Percentiles rank a stretch among this genome's conserved stretches.
phyloP scores from a whole-genome alignment of 2,329 filamentous ascomycete genomes.

The Sporothrix mexicana region DNA sequence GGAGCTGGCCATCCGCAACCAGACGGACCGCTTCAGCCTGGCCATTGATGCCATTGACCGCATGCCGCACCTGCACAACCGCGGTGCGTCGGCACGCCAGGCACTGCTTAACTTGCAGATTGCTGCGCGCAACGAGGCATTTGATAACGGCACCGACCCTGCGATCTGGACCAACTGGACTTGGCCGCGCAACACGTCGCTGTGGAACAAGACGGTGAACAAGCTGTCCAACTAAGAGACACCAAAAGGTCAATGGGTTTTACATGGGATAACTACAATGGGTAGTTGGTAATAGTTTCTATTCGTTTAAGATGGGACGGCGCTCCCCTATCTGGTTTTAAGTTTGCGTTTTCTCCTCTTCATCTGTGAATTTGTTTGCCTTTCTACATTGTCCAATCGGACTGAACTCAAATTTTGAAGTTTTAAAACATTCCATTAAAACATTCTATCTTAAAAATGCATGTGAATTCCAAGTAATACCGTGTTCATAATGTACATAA shows the following conservation, averaged over 20 bases:
- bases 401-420: background rate
- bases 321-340: background rate
- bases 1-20: slow-evolving; percentile 77
- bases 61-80: slow-evolving; percentile 67
- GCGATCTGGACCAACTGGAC: slow-evolving; percentile 68
- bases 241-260: background rate
- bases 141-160: slow-evolving; percentile 73
- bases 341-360: background rate
- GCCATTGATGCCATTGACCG: slow-evolving; percentile 78
- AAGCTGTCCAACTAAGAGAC: slow-evolving; percentile 24
- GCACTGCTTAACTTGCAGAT: slow-evolving; percentile 69
- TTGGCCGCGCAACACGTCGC: slow-evolving; percentile 56
- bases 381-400: background rate
- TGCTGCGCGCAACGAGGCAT: slow-evolving; percentile 66
- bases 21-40: slow-evolving; percentile 76
- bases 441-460: background rate
- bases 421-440: background rate
- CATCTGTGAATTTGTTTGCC: background rate
- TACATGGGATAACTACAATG: background rate
- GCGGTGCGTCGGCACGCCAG: slow-evolving; percentile 66
- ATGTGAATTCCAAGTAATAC: background rate
- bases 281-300: background rate
- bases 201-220: slow-evolving; percentile 42
- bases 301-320: slow-evolving; percentile 6
- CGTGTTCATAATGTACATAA: background rate